Evolutionary conservation across 768 basidiomycete genomes (phyloP).

Genomic region (Lactarius sp.): DNA sequence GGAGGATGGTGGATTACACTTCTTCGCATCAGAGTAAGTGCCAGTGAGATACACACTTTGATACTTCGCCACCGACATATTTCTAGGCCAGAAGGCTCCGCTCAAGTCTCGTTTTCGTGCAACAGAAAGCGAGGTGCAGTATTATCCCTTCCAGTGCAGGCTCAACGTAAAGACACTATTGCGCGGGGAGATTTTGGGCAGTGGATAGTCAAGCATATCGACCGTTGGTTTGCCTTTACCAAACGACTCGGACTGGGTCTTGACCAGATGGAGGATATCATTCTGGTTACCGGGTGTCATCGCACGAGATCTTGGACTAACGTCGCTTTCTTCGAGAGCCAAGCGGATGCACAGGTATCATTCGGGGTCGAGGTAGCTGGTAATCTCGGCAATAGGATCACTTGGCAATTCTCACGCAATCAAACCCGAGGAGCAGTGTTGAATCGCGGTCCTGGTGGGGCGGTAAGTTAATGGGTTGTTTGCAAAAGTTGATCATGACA

Average conservation of each 20-base stretch:
- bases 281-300: conserved; percentile 8
- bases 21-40: not conserved
- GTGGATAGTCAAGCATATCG: conserved; percentile 8
- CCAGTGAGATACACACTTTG: not conserved
- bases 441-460: not conserved
- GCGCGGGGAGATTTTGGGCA: not conserved
- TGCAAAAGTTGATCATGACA: not conserved
- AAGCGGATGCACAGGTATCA: not conserved
- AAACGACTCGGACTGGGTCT: not conserved
- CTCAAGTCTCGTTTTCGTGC: not conserved
- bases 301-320: conserved; percentile 1
- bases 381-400: not conserved
- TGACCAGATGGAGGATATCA: conserved; percentile 2
- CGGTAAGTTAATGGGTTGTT: not conserved
- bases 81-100: not conserved
- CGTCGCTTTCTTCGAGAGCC: not conserved
- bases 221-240: not conserved
- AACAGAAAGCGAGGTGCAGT: not conserved
- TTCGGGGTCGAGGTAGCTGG: not conserved
- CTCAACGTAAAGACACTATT: conserved; percentile 1
- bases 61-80: not conserved
- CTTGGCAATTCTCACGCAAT: not conserved
- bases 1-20: not conserved
- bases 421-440: not conserved
- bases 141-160: conserved; percentile 1